These are phyloP conservation scores for Lentithecium fluviatile DNA, from an alignment of 495 filamentous ascomycete genomes.

Conservation along the genomic window DNA sequence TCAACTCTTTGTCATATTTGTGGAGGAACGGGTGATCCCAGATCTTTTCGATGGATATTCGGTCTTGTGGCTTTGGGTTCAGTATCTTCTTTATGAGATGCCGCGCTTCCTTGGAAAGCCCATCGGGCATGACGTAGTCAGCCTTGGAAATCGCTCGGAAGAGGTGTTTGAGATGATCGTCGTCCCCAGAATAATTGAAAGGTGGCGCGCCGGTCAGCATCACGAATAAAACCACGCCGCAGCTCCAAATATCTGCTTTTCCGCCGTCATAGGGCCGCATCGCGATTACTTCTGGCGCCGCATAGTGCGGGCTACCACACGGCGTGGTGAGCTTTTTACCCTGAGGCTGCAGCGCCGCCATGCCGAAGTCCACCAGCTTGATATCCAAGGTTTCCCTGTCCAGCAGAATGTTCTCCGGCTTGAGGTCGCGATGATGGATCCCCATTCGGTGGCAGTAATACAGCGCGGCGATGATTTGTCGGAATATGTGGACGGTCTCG, in stretches of 20 bases:
- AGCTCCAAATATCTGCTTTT: conserved; percentile 89
- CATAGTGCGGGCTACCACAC: conserved; percentile 95
- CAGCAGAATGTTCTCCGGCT: conserved; percentile 94
- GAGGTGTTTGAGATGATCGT: conserved; percentile 56
- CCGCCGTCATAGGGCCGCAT: conserved; percentile 73
- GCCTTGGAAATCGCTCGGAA: conserved; percentile 67
- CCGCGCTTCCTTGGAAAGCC: conserved; percentile 67
- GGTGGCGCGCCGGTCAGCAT: conserved; percentile 76
- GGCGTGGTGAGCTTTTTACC: conserved; percentile 76
- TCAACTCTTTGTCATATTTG: conserved; percentile 61
- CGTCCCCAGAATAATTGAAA: conserved; percentile 60
- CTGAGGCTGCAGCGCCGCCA: conserved; percentile 87
- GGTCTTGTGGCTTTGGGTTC: conserved; percentile 66
- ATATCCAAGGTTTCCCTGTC: conserved; percentile 62
- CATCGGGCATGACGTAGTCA: conserved; percentile 66
- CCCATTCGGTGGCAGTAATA: conserved; percentile 89
- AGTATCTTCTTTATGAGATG: conserved; percentile 77
- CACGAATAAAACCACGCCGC: conserved; percentile 86
- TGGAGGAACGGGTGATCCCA: conserved; percentile 80
- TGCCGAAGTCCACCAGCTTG: conserved; percentile 96
- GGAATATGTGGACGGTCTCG: conserved; percentile 80
- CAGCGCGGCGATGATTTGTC: conserved; percentile 88
- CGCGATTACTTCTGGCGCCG: conserved; percentile 78
- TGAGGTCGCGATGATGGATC: conserved; percentile 94
- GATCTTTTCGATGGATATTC: conserved; percentile 74